Evolutionary conservation across 2,329 filamentous ascomycete genomes (phyloP), one percentile per base, ranked within the genome.

Genomic region (Westerdykella sp.): DNA sequence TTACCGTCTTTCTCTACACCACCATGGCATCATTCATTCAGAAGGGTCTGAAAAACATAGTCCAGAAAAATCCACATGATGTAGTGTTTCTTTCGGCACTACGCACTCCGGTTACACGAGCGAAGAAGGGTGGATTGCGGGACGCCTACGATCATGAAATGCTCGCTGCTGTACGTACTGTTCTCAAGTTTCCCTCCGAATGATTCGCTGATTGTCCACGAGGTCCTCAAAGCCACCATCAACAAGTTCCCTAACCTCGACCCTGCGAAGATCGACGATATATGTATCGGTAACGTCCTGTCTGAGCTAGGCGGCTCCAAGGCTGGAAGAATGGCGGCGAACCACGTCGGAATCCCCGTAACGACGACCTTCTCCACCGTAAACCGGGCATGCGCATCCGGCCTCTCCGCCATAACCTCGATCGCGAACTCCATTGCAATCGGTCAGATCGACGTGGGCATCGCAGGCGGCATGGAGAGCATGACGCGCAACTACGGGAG

Each of bases 401-500:
- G 84, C 2, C 75, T 96, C 39, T 83, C 87, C 54, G 83, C 85
- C 21, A 84, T 96, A 40, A 84, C 87, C 1, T 71, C 75, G 12
- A 74, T 95, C 3, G 85, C 86, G 5, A 81, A 84, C 44, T 76
- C 83, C 49, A 93, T 96, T 55, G 77, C 80, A n/a, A 74, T 78
- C 0, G 88, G 85, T 1, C 77, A 79, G 54, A 84, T 91, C 40
- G 78, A 82, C 48, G 74, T 76, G 0, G 90, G 87, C 46, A 80
- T 96, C 48, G 90, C 83, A 9, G 90, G 86, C 2, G 90, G 90
- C 23, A 95, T 94, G 86, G 90, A 96, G 77, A 91, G 85, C 70
- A 96, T 96, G 90, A 95, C 87, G 50, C 73, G 84, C 52, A 95
- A 95, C 70, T 96, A 96, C 68, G 89, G 83, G 40, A 80, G 74